Evolutionary conservation across 1,284 basidiomycete genomes (phyloP), one percentile per base, ranked within the genome.

Genomic region (Sporisorium iseilematis-ciliati): DNA sequence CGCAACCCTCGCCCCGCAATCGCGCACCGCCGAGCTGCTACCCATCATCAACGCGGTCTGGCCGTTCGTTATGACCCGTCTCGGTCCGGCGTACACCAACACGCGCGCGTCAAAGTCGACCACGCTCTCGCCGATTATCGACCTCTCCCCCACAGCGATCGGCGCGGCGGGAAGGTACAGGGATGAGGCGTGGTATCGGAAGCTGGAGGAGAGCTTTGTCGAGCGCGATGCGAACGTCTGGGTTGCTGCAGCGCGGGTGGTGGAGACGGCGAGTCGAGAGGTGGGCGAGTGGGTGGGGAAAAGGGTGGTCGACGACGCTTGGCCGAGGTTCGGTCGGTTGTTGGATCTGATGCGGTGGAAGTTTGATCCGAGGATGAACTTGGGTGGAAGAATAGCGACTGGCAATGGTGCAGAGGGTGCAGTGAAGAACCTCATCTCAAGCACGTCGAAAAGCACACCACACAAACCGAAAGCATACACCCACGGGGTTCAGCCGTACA

Each of bases 21-120:
- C 41, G 0, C 65, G 78, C 8, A 64, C 67, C 2, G 67, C 64
- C 8, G 81, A 82, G 40, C 61, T 83, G 8, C 62, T 84, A 29
- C 78, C 82, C 0, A 56, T 82, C 29, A 48, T 85, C 67, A 78
- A 82, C 51, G 53, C 54, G 0, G 80, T 77, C 0, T 85, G 83
- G 83, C 83, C 83, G 0, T 60, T 75, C 11, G 40, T 85, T 21
- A 65, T 84, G 57, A 73, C 77, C 0, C 72, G 83, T 7, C 70
- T 85, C 1, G 82, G 82, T 0, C 26, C 53, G 0, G 11, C 59
- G 8, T 71, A 71, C 41, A 71, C 73, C 5, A 57, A 21, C 33
- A 18, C 48, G 7, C 23, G 49, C 14, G 25, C 55, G 2, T 57
- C 55, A 10, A n/a, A 18, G 16, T 25, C 58, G 8, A 42, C n/a